Evolutionary conservation across 2,329 filamentous ascomycete species (phyloP), one percentile per base, ranked within the genome.

Genomic region (Lachnellula arida): DNA sequence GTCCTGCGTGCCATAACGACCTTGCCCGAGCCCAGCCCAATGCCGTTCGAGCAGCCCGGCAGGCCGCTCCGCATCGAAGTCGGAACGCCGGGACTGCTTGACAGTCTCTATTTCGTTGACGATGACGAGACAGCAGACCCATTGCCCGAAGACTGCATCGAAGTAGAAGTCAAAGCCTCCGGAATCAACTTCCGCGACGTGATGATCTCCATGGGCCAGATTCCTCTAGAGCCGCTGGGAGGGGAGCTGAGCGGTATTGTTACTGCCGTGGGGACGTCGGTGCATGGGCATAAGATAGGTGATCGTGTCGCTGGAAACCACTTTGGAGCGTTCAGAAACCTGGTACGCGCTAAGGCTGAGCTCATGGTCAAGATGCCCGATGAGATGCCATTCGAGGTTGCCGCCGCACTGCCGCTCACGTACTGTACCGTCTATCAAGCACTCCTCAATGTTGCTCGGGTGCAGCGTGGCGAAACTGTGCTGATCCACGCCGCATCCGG

Each of bases 401-500:
- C 54, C 32, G 56, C 65, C 3, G 54, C 60, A 6, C 46, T 66
- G 1, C 61, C 60, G 6, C 42, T 60, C 5, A 49, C 57, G 1
- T 65, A 52, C 46, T 25, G 42, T 14, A 63, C 63, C 2, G 64
- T 60, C 3, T 63, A 60, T 40, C 55, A 65, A 17, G 28, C 54
- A 11, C 39, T 67, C 0, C 34, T 55, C 1, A 34, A 65, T n/a
- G 35, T 60, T n/a, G 65, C 63, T 9, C 46, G 55, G 5, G 44
- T 65, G 7, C 25, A 43, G 22, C 40, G 50, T 25, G 57, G 54
- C 0, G 63, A 73, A 37, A 61, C 60, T 0, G 55, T 73, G 0
- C 54, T 74, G 11, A 66, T 74, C 0, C 71, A 72, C 40, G 52
- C 61, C 5, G 72, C 62, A 2, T 56, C 67, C 2, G 68, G 70